A percentile compares a stretch with the other conserved stretches of the same genome.
Evolutionary conservation across 805 yeast species (phyloP).

Genomic region (Saccharomycopsis selenospora): DNA sequence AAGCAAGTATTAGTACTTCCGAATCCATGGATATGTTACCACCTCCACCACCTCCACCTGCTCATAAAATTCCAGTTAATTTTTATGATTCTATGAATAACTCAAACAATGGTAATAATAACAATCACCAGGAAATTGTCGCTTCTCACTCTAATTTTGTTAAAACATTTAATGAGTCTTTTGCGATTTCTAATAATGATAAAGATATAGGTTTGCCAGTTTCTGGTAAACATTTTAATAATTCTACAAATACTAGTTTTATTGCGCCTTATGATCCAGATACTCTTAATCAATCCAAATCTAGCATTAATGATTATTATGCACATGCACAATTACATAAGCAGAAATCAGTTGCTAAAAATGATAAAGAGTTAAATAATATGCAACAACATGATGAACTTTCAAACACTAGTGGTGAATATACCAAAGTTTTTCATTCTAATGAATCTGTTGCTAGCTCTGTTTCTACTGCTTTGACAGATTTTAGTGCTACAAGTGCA

Average conservation of each 20-base stretch:
- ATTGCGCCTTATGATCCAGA: conserved; percentile 30
- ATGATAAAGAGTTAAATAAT: not conserved
- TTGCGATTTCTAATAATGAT: not conserved
- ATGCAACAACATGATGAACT: conserved; percentile 6
- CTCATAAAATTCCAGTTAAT: conserved; percentile 15
- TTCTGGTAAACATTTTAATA: not conserved
- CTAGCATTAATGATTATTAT: conserved; percentile 13
- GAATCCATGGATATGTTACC: conserved; percentile 7
- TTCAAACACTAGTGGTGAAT: conserved; percentile 17
- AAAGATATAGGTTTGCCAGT: not conserved
- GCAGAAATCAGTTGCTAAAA: no score
- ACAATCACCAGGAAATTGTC: not conserved
- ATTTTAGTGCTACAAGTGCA: conserved; percentile 83
- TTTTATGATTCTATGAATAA: not conserved
- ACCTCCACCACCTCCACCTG: conserved; percentile 22
- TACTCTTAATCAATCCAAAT: conserved; percentile 26
- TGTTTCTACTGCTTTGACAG: conserved; percentile 43
- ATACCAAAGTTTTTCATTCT: conserved; percentile 14
- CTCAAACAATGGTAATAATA: not conserved
- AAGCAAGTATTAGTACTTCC: not conserved
- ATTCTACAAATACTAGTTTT: conserved; percentile 20
- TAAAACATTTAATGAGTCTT: not conserved
- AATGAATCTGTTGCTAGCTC: conserved; percentile 19
- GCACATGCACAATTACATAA: not conserved
- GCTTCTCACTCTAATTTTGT: not conserved